Percentiles rank a stretch among this genome's conserved stretches.
Evolutionary conservation across 495 filamentous ascomycete species (phyloP).

Genomic region (Hypoxylon trugodes): DNA sequence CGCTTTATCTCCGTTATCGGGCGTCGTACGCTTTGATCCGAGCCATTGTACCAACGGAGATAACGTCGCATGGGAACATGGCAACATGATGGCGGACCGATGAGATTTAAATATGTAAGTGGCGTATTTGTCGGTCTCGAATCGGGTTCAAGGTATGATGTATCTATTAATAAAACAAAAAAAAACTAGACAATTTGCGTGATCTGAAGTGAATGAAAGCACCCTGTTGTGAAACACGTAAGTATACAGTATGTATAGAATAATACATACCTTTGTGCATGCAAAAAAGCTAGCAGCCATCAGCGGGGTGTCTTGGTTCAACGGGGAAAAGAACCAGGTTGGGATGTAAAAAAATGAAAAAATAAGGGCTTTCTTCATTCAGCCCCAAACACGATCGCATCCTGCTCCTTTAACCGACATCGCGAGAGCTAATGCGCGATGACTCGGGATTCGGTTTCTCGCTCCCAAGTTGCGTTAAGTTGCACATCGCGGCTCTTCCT

Average conservation of each 20-base stretch:
- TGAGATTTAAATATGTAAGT: constrained; percentile 21
- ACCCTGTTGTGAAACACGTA: constrained; percentile 4
- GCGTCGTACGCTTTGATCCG: constrained; percentile 21
- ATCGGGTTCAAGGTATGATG: constrained; percentile 8
- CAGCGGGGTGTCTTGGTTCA: constrained; percentile 4
- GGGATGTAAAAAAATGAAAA: not conserved
- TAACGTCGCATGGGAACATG: constrained; percentile 28
- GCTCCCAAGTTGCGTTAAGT: constrained; percentile 8
- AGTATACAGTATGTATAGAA: constrained; percentile 8
- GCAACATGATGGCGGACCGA: constrained; percentile 14
- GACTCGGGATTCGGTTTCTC: constrained; percentile 38
- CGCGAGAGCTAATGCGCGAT: constrained; percentile 25
- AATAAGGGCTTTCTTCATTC: constrained; percentile 1
- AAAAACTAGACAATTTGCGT: not conserved
- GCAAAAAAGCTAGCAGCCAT: constrained; percentile 8
- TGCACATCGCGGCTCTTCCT: constrained; percentile 38
- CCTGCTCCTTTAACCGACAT: constrained; percentile 12
- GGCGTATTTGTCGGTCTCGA: constrained; percentile 10
- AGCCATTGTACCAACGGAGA: constrained; percentile 35
- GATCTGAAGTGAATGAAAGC: not conserved
- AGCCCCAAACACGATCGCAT: constrained; percentile 10
- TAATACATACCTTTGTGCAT: constrained; percentile 4
- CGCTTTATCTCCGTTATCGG: constrained; percentile 44
- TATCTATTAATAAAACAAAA: constrained; percentile 4
- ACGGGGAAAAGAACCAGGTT: not conserved